Evolutionary conservation across 2,329 filamentous ascomycete species (phyloP).

Genomic region (Xylaria sp.): DNA sequence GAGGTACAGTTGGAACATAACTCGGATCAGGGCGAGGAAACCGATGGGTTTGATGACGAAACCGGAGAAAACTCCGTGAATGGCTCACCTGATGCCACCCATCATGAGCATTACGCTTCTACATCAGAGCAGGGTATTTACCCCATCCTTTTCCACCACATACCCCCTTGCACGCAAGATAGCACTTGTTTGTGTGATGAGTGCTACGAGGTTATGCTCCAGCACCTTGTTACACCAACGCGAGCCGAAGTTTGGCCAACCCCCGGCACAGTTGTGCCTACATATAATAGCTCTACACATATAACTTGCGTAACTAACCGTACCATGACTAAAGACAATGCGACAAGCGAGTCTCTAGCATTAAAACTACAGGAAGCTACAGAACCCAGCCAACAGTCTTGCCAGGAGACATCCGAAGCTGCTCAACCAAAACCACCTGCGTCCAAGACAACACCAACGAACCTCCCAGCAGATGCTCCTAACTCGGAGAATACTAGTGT

Average conservation of each 20-base stretch:
- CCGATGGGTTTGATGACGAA: constrained; percentile 21
- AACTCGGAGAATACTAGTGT: constrained; percentile 53
- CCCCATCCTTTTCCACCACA: constrained; percentile 25
- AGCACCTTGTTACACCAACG: constrained; percentile 24
- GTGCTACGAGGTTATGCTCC: constrained; percentile 37
- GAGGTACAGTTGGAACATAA: constrained; percentile 16
- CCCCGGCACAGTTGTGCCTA: constrained; percentile 24
- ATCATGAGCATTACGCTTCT: constrained; percentile 45
- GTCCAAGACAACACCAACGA: constrained; percentile 26
- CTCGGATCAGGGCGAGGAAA: constrained; percentile 16
- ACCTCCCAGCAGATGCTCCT: constrained; percentile 47
- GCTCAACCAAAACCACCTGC: constrained; percentile 32
- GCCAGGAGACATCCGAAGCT: constrained; percentile 2
- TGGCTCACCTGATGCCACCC: constrained; percentile 38
- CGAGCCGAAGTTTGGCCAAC: constrained; percentile 21
- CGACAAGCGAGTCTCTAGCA: constrained; percentile 29
- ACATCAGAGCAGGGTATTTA: constrained; percentile 47
- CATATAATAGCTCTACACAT: constrained; percentile 16
- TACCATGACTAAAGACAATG: constrained; percentile 40
- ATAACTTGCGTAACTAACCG: constrained; percentile 39
- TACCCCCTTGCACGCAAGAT: constrained; percentile 15
- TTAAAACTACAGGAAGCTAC: constrained; percentile 26
- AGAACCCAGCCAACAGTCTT: constrained; percentile 24
- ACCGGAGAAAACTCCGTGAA: constrained; percentile 28
- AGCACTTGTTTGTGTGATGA: constrained; percentile 33